Conservation (phyloP, 192 early-diverging fungal genomes). For the Coemansia sp. region DNA sequence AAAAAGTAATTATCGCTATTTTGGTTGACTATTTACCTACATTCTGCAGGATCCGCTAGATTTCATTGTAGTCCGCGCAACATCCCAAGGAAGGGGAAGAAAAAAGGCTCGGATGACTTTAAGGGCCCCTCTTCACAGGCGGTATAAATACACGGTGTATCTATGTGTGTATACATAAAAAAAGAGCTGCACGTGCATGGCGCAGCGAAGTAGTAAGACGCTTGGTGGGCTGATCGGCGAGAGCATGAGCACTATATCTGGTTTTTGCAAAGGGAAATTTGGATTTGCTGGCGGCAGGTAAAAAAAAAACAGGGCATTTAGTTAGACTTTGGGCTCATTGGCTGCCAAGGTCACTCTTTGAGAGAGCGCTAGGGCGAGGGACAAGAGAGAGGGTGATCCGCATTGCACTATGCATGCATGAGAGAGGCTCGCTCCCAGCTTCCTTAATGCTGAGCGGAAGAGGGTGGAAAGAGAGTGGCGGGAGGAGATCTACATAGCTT, state of each 20-base stretch:
- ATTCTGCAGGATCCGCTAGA: neutral
- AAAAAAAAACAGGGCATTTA: neutral
- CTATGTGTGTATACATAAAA: neutral
- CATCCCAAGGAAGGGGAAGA: neutral
- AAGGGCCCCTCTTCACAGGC: neutral
- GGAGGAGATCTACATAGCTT: neutral
- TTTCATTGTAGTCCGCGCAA: neutral
- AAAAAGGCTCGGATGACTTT: neutral
- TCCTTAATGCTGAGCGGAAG: neutral
- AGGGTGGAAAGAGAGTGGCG: neutral
- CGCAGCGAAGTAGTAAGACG: conserved; percentile 7
- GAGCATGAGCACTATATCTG: neutral
- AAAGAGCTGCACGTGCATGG: conserved; percentile 7
- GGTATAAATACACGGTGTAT: neutral
- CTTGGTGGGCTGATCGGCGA: conserved; percentile 7
- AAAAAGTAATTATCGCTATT: neutral
- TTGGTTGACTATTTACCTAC: neutral
- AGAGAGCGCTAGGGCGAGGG: neutral
- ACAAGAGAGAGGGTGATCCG: neutral
- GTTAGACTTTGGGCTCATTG: conserved; percentile 5
- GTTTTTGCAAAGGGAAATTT: neutral
- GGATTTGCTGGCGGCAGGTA: conserved; percentile 2
- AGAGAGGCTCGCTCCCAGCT: neutral
- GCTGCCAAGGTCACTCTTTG: neutral
- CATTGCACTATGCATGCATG: conserved; percentile 6